phyloP scores from a whole-genome alignment of 2,329 filamentous ascomycete species.

The Pseudocercospora vitis region DNA sequence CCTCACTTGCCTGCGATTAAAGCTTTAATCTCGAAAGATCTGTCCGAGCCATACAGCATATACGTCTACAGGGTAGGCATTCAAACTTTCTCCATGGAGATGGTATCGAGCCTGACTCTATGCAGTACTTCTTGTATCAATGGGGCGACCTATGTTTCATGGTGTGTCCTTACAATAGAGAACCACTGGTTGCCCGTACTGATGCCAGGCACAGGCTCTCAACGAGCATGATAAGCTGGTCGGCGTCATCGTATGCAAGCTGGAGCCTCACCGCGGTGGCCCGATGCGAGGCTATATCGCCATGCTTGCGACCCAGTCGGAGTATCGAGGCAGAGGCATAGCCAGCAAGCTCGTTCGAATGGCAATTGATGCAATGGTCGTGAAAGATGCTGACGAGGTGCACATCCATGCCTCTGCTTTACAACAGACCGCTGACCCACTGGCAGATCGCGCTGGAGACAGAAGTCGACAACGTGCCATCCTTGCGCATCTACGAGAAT shows the following conservation, averaged over 20 bases:
- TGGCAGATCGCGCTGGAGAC: constrained; percentile 82
- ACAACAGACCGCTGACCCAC: background rate
- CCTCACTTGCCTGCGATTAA: constrained; percentile 81
- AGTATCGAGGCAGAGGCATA: constrained; percentile 80
- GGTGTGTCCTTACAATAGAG: constrained; percentile 51
- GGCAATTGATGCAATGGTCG: constrained; percentile 88
- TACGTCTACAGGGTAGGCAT: constrained; percentile 99
- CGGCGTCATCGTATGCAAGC: constrained; percentile 91
- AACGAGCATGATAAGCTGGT: constrained; percentile 65
- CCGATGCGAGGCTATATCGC: constrained; percentile 93
- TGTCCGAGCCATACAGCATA: constrained; percentile 98
- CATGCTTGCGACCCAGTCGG: constrained; percentile 88
- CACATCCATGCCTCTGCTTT: background rate
- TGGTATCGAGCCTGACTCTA: too few relatives aligned
- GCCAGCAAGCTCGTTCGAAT: constrained; percentile 81
- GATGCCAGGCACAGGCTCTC: constrained; percentile 48
- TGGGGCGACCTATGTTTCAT: constrained; percentile 98
- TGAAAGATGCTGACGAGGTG: constrained; percentile 78
- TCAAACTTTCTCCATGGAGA: too few relatives aligned
- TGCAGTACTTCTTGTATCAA: constrained; percentile 95
- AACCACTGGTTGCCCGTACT: background rate
- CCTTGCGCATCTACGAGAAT: constrained; percentile 88
- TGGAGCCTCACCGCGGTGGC: constrained; percentile 84
- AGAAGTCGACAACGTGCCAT: constrained; percentile 86
- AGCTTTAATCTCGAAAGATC: constrained; percentile 88